Base-by-base conservation (phyloP, 257 asterid species). In the Catharanthus roseus region DNA sequence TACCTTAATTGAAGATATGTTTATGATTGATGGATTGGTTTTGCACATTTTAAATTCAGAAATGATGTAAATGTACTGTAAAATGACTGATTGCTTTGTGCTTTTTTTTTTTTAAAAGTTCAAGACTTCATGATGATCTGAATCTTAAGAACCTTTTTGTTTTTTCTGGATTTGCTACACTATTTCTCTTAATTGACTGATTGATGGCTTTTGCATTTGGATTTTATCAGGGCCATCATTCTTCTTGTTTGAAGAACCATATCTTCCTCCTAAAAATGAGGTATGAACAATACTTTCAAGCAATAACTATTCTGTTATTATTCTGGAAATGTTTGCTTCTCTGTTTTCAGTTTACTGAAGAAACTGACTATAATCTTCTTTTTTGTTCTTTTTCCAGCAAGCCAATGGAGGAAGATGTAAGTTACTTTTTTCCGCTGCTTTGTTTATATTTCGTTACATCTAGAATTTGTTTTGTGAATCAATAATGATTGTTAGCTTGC, bases 351-450 rank as follows among this genome's bases (percentile, higher is more conserved):
- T 50, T 18, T 50, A 3, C 42, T 38, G 42, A 38, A 38, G 11
- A 19, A 2, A 4, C 28, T 62, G 28, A 62, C 28, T 18, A 34
- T 18, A 1, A 3, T 61, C 3, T 34, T 33, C 24, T 61, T 18
- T 36, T 5, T 62, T 62, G 0, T 8, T 16, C 21, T 62, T 1
- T 75, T 6, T 84, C 81, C 90, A 89, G 96, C 75, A 79, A 86
- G 65, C 89, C 93, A 61, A 89, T 84, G 93, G 91, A 89, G 9
- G 93, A 89, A 76, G 96, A 87, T 3, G 96, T 87, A 85, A 85
- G 93, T 75, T 42, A 7, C 26, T 2, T 19, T 1, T 34, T 33
- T 33, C 50, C 11, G 11, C 3, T 9, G 5, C 2, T 0, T 2
- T 18, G 3, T n/a, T 50, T 3, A 16, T 50, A 4, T 19, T 50